Evolutionary conservation across 805 yeast genomes (phyloP), one percentile per base, ranked within the genome.

Genomic region (Candida cerambycidarum): DNA sequence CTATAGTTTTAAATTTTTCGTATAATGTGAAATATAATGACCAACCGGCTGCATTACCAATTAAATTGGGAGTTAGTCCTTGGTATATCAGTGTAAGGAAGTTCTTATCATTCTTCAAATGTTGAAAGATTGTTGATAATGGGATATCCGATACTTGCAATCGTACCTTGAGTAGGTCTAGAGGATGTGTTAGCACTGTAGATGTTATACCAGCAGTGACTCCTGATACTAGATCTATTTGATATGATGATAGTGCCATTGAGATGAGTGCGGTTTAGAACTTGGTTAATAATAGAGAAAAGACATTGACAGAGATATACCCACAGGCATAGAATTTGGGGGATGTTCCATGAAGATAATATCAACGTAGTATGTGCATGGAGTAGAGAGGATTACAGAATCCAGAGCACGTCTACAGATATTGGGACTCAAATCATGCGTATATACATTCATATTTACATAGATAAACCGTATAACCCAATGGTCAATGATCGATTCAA

Each of bases 1-100:
- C 34, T 28, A 40, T 19, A 2, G 30, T 39, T 42, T 86, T 87
- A 48, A 78, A 74, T 44, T 73, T 75, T 27, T 85, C 76, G 62
- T 90, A 93, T 31, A 87, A 67, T 23, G 83, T 77, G 63, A 93
- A 93, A 57, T 93, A 93, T 5, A 87, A 60, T 0, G 89, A 85
- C 98, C 99, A 93, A 0, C 96, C 92, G 0, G 80, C 59, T 0
- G 95, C 80, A 51, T 89, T 89, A 0, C 98, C 99, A 0, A 87
- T 29, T 4, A 92, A 54, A 56, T 90, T 93, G 1, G 95, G 88
- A 0, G 80, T 70, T 2, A 89, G 67, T 0, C 97, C 97, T 43
- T 96, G 70, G 56, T 90, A 89, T 46, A 61, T 62, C 31, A 43
- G 43, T 17, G 24, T 32, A 19, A 42, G 3, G 9, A 19, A 19